Evolutionary conservation across 441 rosid genomes (phyloP), one percentile per base, ranked within the genome.

Genomic region (Hura crepitans): DNA sequence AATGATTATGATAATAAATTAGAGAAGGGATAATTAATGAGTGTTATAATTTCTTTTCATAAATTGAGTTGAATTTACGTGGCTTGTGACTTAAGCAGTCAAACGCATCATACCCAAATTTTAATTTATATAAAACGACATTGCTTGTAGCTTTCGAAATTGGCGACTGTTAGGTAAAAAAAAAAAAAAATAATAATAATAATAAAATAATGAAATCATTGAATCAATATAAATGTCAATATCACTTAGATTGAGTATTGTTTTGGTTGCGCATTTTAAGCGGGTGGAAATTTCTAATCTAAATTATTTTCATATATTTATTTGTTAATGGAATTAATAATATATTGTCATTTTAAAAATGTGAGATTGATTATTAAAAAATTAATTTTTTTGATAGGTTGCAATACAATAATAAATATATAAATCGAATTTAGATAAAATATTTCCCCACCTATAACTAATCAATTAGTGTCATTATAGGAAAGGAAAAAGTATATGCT

Each of bases 61-160:
- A 8, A 0, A 68, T 53, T 43, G 65, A 61, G 61, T 76, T 66
- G 72, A 62, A 67, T 60, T 65, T 61, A 66, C 42, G 78, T 66
- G 79, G 71, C 72, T 71, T 54, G 70, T 68, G 75, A 57, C 51
- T 56, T 14, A 50, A 68, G 73, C 67, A 47, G 73, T 68, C 80
- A 72, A 75, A 64, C n/a, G 25, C 62, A 67, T 54, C 57, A 53
- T 66, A 17, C 68, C 27, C 33, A 46, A 15, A 18, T 33, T 30
- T 15, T 17, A 46, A 15, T 22, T n/a, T n/a, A n/a, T n/a, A n/a
- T n/a, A n/a, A n/a, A 62, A 64, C 28, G 15, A 46, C 18, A 17
- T 30, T 20, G 2, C 0, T 4, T 28, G 2, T 25, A 54, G 35
- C 35, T 56, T 27, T 56, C n/a, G 17, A 56, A 56, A 5, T 20